phyloP scores from a whole-genome alignment of 768 basidiomycete species.

The Butyriboletus loyo region DNA sequence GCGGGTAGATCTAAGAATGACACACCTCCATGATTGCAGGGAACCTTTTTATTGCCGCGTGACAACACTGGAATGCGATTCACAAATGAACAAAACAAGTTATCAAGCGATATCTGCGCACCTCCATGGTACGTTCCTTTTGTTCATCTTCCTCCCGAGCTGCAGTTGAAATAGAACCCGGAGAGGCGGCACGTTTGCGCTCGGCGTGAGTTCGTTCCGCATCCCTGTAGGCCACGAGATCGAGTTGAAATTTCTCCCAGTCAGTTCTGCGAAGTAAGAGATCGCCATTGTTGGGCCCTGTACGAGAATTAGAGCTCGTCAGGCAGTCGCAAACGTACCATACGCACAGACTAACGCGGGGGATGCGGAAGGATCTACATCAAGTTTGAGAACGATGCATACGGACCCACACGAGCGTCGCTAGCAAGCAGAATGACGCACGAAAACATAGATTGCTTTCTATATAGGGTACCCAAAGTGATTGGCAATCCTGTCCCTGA shows the following conservation, averaged over 20 bases:
- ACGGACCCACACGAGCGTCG: neutral
- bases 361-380: neutral
- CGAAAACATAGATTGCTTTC: slow-evolving; percentile 23
- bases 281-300: slow-evolving; percentile 18
- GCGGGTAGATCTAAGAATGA: neutral
- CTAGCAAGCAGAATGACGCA: slow-evolving; percentile 4
- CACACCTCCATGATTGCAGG: slow-evolving; percentile 18
- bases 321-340: neutral
- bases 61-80: slow-evolving; percentile 5
- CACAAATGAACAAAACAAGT: neutral
- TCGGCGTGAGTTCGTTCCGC: neutral
- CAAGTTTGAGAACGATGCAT: neutral
- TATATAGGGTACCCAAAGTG: slow-evolving; percentile 20
- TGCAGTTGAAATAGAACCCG: neutral
- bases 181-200: neutral
- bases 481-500: neutral
- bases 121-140: neutral
- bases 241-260: slow-evolving; percentile 3
- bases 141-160: neutral
- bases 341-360: slow-evolving; percentile 12
- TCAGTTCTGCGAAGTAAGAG: slow-evolving; percentile 21
- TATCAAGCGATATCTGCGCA: neutral
- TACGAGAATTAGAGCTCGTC: neutral
- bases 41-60: neutral
- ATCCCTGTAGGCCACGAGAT: slow-evolving; percentile 1